Evolutionary conservation across 768 basidiomycete species (phyloP), one percentile per base, ranked within the genome.

Genomic region (Harrya chromipes): DNA sequence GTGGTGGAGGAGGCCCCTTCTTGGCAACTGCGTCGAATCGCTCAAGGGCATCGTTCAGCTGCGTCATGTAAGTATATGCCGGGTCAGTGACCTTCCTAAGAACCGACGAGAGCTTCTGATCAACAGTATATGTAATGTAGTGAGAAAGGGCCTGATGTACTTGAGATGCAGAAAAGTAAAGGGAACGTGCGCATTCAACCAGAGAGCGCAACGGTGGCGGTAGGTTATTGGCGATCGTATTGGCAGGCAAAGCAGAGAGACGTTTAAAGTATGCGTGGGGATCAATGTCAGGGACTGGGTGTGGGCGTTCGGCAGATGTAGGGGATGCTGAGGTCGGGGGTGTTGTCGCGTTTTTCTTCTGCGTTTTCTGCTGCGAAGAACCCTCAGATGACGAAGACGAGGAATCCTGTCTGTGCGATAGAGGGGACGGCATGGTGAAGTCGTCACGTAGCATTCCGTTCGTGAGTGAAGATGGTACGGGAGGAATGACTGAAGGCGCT

Each of bases 231-330:
- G 83, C 77, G 27, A 82, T 76, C 8, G 75, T 70, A 27, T 81
- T 78, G 1, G 74, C 70, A 2, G 87, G 87, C 5, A 92, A 71
- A 27, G 85, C 83, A 2, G 92, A 93, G 20, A 95, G 74, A n/a
- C 94, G 84, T 33, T 87, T 85, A 71, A 99, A 99, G 69, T 99
- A 98, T 2, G 91, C 89, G 60, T 92, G 88, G 20, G 90, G 82
- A 61, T 94, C 90, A 4, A 81, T 78, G 36, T 91, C 83, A 17
- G 81, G 79, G 4, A 78, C 72, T 1, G 75, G 67, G 37, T 71
- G 74, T 6, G 58, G 45, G 36, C 56, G 62, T 36, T 71, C 72
- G 8, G 63, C 54, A 19, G 67, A 60, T 3, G 73, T 67, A 26
- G 78, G 76, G 8, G 79, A 74, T 24, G 71, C 63, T 55, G 56